phyloP scores from a whole-genome alignment of 2,329 filamentous ascomycete species.

The Madurella fahalii region DNA sequence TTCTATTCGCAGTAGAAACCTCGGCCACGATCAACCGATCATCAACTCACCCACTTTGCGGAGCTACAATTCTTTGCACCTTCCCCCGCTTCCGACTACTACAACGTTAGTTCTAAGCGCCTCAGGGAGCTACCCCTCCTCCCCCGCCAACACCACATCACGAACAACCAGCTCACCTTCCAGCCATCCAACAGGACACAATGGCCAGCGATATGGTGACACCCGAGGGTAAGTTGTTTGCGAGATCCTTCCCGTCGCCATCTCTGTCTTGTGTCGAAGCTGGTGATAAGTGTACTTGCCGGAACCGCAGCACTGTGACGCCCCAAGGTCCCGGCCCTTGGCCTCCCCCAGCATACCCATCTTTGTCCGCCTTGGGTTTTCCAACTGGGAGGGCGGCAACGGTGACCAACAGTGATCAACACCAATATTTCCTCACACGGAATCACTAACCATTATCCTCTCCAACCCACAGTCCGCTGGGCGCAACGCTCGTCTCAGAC shows the following conservation, averaged over 20 bases:
- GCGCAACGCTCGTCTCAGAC: slow-evolving; percentile 85
- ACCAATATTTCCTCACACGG: too few relatives aligned
- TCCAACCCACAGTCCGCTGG: slow-evolving; percentile 71
- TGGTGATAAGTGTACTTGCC: too few relatives aligned
- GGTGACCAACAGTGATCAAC: too few relatives aligned
- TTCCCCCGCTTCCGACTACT: not conserved
- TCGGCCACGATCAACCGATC: not conserved
- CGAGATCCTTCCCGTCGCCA: not conserved
- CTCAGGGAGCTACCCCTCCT: slow-evolving; percentile 23
- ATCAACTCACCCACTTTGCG: not conserved
- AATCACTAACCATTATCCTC: not conserved
- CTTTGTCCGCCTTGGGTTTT: too few relatives aligned
- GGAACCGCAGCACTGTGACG: too few relatives aligned
- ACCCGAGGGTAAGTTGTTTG: slow-evolving; percentile 27
- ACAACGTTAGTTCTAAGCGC: slow-evolving; percentile 12
- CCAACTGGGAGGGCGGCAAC: too few relatives aligned
- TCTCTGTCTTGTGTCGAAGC: not conserved
- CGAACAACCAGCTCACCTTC: slow-evolving; percentile 2
- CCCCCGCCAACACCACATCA: not conserved
- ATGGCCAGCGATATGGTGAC: slow-evolving; percentile 24
- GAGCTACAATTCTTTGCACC: not conserved
- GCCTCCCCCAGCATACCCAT: too few relatives aligned
- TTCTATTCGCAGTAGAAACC: not conserved
- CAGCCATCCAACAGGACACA: slow-evolving; percentile 14
- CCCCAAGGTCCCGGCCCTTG: too few relatives aligned